These are phyloP conservation scores for Penicillium corylophilum DNA, from an alignment of 2,329 filamentous ascomycete genomes.

Conservation along the genomic window DNA sequence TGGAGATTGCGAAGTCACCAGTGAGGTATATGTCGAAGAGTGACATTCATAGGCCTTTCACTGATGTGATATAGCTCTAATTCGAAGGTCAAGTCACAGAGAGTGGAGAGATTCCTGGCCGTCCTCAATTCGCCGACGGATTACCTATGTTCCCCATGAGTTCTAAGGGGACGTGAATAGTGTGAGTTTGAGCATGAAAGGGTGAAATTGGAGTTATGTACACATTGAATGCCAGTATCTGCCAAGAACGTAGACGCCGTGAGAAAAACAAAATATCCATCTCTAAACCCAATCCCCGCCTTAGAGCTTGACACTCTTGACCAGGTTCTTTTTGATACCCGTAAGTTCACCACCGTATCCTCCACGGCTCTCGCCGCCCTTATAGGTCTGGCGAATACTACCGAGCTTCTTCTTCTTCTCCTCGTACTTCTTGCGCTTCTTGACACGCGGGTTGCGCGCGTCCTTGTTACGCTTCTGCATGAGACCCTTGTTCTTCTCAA, in stretches of 20 bases:
- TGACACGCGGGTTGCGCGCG: slow-evolving; percentile 89
- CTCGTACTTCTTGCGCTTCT: slow-evolving; percentile 96
- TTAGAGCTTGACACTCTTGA: slow-evolving; percentile 91
- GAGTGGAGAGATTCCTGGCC: not conserved
- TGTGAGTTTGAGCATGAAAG: slow-evolving; percentile 6
- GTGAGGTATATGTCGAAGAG: not conserved
- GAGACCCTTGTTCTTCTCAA: slow-evolving; percentile 96
- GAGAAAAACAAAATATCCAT: slow-evolving; percentile 17
- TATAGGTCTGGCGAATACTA: slow-evolving; percentile 81
- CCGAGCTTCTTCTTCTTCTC: slow-evolving; percentile 96
- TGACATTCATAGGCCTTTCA: not conserved
- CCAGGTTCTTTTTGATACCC: slow-evolving; percentile 89
- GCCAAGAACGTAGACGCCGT: slow-evolving; percentile 21
- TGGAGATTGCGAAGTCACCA: not conserved
- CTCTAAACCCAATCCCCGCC: slow-evolving; percentile 11
- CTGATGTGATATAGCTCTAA: not conserved
- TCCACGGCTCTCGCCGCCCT: slow-evolving; percentile 77
- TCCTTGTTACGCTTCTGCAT: slow-evolving; percentile 90
- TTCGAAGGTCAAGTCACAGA: not conserved
- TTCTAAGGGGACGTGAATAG: slow-evolving; percentile 2
- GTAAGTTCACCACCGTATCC: slow-evolving; percentile 90
- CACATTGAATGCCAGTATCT: slow-evolving; percentile 26
- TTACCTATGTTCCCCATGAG: slow-evolving; percentile 10
- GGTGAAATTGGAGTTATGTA: slow-evolving; percentile 24
- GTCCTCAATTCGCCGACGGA: not conserved